These are phyloP conservation scores for Nakazawaea ernobii DNA, from an alignment of 805 yeast genomes.

Conservation along the genomic window DNA sequence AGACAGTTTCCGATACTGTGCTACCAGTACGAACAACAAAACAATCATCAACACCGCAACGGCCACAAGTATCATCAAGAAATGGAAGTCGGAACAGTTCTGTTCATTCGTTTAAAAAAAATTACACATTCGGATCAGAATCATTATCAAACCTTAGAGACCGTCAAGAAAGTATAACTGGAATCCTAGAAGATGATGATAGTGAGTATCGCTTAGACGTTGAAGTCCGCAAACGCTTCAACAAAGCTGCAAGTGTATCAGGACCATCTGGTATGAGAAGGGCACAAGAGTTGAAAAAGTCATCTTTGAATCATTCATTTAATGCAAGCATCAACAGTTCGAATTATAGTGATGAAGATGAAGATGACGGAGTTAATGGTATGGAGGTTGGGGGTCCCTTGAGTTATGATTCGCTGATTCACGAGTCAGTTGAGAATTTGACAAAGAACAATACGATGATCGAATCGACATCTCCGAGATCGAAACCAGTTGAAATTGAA, in stretches of 20 bases:
- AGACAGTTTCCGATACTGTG: slow-evolving; percentile 21
- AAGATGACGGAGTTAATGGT: not conserved
- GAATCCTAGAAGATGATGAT: not conserved
- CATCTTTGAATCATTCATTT: slow-evolving; percentile 9
- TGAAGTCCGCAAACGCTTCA: not conserved
- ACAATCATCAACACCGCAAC: not conserved
- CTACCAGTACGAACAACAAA: slow-evolving; percentile 15
- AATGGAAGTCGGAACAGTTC: slow-evolving; percentile 2
- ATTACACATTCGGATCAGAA: slow-evolving; percentile 6
- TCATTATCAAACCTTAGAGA: not conserved
- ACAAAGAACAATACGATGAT: not conserved
- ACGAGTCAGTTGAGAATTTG: slow-evolving; percentile 4
- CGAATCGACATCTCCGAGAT: slow-evolving; percentile 1
- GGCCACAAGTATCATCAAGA: slow-evolving; percentile 8
- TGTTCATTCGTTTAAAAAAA: slow-evolving; percentile 1
- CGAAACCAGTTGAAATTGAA: not conserved
- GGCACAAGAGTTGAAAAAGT: not conserved
- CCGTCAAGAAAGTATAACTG: not conserved
- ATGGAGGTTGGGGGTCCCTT: slow-evolving; percentile 4
- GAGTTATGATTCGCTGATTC: slow-evolving; percentile 5
- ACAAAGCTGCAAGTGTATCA: slow-evolving; percentile 7
- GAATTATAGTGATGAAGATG: not conserved
- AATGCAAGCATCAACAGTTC: slow-evolving; percentile 2
- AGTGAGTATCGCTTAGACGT: not conserved
- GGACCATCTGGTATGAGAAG: slow-evolving; percentile 1